Percentiles rank a stretch among this genome's conserved stretches.
Conservation (phyloP, 2,329 filamentous ascomycete species). For the Hyphodiscus sp. region DNA sequence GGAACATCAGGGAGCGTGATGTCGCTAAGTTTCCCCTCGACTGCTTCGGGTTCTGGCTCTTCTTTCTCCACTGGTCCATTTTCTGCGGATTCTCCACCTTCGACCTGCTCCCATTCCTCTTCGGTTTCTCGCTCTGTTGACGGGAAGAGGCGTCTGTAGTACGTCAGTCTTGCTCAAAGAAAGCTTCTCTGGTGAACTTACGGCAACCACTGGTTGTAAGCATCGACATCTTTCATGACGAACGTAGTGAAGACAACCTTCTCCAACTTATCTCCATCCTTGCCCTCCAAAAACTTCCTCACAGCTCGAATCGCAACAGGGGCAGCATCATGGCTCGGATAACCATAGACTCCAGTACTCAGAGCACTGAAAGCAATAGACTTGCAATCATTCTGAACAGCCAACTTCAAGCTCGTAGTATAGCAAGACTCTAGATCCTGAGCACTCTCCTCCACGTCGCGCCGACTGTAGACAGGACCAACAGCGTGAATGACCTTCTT, state of each 20-base stretch:
- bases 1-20: constrained; percentile 33
- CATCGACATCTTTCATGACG: constrained; percentile 65
- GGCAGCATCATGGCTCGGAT: constrained; percentile 69
- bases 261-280: constrained; percentile 48
- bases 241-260: constrained; percentile 84
- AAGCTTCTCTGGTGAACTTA: constrained; percentile 42
- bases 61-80: constrained; percentile 13
- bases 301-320: constrained; percentile 59
- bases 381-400: constrained; percentile 56
- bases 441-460: constrained; percentile 37
- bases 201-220: constrained; percentile 68
- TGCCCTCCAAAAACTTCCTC: constrained; percentile 45
- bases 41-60: background rate
- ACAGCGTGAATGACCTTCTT: constrained; percentile 84
- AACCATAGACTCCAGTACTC: constrained; percentile 87
- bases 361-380: constrained; percentile 78
- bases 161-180: constrained; percentile 1
- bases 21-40: constrained; percentile 16
- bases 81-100: constrained; percentile 22
- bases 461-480: constrained; percentile 64
- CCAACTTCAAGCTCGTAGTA: constrained; percentile 62
- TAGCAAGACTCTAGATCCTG: constrained; percentile 59
- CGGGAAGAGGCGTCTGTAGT: constrained; percentile 41
- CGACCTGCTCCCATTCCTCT: constrained; percentile 24
- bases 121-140: constrained; percentile 30